These are phyloP conservation scores for Annulohypoxylon truncatum DNA, from an alignment of 2,329 filamentous ascomycete genomes.

Conservation along the genomic window DNA sequence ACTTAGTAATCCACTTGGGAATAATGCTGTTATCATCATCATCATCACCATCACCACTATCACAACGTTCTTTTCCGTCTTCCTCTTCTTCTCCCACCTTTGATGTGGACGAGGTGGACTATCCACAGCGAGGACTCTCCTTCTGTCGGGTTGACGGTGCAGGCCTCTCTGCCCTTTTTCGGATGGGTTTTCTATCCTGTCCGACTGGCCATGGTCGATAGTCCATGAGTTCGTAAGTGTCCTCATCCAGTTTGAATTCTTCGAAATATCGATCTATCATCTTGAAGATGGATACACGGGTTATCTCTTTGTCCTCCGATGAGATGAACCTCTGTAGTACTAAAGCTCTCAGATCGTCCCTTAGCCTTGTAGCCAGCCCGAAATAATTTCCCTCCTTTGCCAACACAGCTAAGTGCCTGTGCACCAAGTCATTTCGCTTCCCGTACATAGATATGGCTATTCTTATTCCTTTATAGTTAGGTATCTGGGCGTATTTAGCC, in stretches of 20 bases:
- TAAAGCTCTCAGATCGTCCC: slow-evolving; percentile 1
- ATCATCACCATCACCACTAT: too few relatives aligned
- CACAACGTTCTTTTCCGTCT: too few relatives aligned
- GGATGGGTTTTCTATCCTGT: neutral
- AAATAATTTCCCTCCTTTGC: neutral
- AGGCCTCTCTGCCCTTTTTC: neutral
- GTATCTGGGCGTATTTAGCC: neutral
- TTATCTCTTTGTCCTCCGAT: neutral
- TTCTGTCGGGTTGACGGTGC: neutral
- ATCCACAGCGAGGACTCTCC: neutral
- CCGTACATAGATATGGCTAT: slow-evolving; percentile 2
- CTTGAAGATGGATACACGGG: neutral
- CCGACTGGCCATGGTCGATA: neutral
- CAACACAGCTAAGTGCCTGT: neutral
- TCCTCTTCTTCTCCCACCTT: neutral
- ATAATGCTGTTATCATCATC: neutral
- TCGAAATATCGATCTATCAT: neutral
- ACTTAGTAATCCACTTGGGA: neutral
- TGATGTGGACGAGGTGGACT: neutral
- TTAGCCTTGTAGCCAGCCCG: neutral
- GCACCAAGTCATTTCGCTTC: neutral
- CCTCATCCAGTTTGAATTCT: neutral
- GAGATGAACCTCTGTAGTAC: neutral
- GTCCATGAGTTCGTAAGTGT: neutral
- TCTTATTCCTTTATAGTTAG: neutral